phyloP scores from a whole-genome alignment of 345 rosid species.

The Eucalyptus lansdowneana region DNA sequence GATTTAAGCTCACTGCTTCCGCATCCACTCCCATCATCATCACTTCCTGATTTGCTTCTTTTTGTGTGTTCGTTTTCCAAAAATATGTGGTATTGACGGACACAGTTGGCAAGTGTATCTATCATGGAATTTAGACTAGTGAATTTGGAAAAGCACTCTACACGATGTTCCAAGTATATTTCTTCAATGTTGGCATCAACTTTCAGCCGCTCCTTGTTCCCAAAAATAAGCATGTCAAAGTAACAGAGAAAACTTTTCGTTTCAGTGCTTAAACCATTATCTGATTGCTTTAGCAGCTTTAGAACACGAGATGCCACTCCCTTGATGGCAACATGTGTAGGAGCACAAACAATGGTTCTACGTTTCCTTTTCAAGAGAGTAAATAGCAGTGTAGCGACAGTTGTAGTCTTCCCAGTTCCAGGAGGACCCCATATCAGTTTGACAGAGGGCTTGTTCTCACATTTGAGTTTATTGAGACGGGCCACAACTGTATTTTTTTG shows the following conservation, averaged over 20 bases:
- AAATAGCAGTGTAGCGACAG: neutral
- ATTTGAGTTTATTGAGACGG: constrained; percentile 4
- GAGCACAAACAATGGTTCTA: constrained; percentile 9
- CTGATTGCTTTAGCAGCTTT: neutral
- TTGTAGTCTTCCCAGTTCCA: constrained; percentile 7
- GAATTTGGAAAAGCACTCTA: neutral
- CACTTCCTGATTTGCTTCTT: neutral
- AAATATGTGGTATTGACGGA: neutral
- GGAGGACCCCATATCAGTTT: constrained; percentile 18
- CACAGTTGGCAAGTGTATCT: neutral
- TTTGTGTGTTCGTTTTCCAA: neutral
- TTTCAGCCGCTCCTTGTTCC: neutral
- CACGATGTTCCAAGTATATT: constrained; percentile 8
- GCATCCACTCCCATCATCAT: neutral
- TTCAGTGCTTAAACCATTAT: neutral
- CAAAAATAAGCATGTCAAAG: constrained; percentile 7
- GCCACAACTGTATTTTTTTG: constrained; percentile 11
- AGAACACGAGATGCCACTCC: constrained; percentile 6
- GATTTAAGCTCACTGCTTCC: too few species aligned
- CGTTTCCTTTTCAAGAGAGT: neutral
- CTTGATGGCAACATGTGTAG: constrained; percentile 3
- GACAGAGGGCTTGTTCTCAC: constrained; percentile 13
- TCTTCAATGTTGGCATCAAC: neutral
- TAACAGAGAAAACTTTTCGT: neutral
- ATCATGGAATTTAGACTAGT: neutral